Percentiles rank a stretch among this genome's conserved stretches.
Evolutionary conservation across 805 yeast genomes (phyloP).

Genomic region (Grigorovia jiainica): DNA sequence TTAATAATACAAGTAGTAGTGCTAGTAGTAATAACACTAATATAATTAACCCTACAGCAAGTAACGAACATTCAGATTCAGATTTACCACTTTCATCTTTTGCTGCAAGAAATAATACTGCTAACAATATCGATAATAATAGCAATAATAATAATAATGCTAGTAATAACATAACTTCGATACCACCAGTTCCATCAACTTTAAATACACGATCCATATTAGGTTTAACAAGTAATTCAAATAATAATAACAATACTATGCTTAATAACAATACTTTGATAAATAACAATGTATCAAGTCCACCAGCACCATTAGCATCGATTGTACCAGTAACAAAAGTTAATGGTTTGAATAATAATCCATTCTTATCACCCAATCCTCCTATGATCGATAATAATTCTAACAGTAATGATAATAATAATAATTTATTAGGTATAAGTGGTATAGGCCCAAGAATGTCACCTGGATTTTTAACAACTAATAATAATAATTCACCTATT

Average conservation of each 20-base stretch:
- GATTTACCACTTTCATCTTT: conserved; percentile 8
- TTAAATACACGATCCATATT: background rate
- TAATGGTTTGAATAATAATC: background rate
- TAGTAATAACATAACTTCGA: background rate
- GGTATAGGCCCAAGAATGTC: background rate
- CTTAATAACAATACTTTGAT: background rate
- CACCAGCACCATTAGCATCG: background rate
- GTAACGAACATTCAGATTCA: conserved; percentile 2
- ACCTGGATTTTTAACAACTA: background rate
- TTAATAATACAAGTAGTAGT: too few species aligned
- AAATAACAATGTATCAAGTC: background rate
- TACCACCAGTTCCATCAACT: conserved; percentile 2
- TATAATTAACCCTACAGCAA: background rate
- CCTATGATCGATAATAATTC: background rate
- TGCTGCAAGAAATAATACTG: background rate
- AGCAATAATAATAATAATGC: background rate
- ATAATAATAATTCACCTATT: background rate
- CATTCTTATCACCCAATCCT: background rate
- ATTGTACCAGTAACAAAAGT: background rate
- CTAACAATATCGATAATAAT: background rate
- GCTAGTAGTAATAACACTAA: background rate
- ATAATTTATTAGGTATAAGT: conserved; percentile 1
- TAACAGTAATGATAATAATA: background rate
- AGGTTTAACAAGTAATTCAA: background rate
- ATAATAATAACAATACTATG: background rate